phyloP scores from a whole-genome alignment of 805 yeast species.

The Vanderwaltozyma verrucispora region DNA sequence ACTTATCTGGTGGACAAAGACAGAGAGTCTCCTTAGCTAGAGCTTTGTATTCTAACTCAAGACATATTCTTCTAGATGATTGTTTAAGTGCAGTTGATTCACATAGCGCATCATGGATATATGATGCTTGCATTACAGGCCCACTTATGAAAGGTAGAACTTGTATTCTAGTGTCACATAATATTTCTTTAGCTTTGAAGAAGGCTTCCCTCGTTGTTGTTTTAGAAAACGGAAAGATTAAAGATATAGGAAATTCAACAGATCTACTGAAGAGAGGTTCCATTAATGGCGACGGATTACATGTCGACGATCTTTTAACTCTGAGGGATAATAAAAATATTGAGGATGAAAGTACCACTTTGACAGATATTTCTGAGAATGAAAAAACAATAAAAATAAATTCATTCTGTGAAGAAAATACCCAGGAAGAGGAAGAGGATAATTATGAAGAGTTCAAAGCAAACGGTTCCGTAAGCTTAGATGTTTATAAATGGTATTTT shows the following conservation, averaged over 20 bases:
- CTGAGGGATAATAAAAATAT: too few species aligned
- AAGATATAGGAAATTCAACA: conserved; percentile 67
- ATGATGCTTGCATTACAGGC: conserved; percentile 84
- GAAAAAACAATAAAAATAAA: too few species aligned
- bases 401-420: conserved; percentile 39
- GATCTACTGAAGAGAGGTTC: conserved; percentile 54
- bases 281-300: conserved; percentile 45
- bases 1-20: conserved; percentile 95
- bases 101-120: conserved; percentile 89
- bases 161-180: conserved; percentile 85
- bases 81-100: conserved; percentile 96
- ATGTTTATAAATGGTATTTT: conserved; percentile 63
- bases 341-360: too few species aligned
- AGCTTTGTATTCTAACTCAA: conserved; percentile 81
- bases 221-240: conserved; percentile 75
- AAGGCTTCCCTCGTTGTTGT: conserved; percentile 72
- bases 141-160: conserved; percentile 80
- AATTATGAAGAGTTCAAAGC: too few species aligned
- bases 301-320: too few species aligned
- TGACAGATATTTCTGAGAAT: conserved; percentile 38
- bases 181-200: conserved; percentile 76
- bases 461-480: conserved; percentile 67
- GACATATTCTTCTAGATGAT: conserved; percentile 78
- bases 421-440: conserved; percentile 79
- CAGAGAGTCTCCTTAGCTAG: conserved; percentile 94